Conservation (phyloP, 2,329 filamentous ascomycete species). For the Aureobasidium sp. region DNA sequence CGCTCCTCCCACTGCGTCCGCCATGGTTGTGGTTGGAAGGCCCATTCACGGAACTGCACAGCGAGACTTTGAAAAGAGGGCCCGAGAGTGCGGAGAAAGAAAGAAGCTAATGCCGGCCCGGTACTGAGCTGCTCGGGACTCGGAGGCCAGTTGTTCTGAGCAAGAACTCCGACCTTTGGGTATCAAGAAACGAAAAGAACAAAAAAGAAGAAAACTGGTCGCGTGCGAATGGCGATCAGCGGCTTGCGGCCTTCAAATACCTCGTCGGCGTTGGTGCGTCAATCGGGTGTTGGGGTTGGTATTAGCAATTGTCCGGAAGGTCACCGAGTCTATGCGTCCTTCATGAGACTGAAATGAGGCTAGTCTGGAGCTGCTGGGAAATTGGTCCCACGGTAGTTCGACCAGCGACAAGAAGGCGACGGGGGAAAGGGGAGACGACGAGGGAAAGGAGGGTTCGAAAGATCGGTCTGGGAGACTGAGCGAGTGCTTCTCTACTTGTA, state of each 20-base stretch:
- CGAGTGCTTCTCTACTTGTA: constrained; percentile 9
- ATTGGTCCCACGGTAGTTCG: constrained; percentile 11
- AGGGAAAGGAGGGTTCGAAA: constrained; percentile 16
- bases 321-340: constrained; percentile 13
- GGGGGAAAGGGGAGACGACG: constrained; percentile 5
- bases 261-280: constrained; percentile 6
- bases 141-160: constrained; percentile 13
- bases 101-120: constrained; percentile 14
- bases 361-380: constrained; percentile 11
- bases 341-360: constrained; percentile 17
- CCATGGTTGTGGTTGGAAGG: constrained; percentile 31
- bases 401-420: constrained; percentile 9
- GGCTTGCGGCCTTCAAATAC: neutral
- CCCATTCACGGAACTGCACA: constrained; percentile 17
- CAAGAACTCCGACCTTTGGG: constrained; percentile 6
- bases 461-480: neutral
- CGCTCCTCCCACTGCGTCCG: constrained; percentile 36
- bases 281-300: constrained; percentile 9
- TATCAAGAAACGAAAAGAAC: constrained; percentile 7
- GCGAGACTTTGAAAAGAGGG: constrained; percentile 26
- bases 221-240: constrained; percentile 8
- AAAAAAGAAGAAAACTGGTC: neutral
- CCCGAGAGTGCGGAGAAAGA: constrained; percentile 17
- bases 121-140: constrained; percentile 11
- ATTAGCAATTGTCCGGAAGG: constrained; percentile 11